Evolutionary conservation across 164 flowering plant species (phyloP), one percentile per base, ranked within the genome.

Genomic region (grape (Vitis vinifera)): DNA sequence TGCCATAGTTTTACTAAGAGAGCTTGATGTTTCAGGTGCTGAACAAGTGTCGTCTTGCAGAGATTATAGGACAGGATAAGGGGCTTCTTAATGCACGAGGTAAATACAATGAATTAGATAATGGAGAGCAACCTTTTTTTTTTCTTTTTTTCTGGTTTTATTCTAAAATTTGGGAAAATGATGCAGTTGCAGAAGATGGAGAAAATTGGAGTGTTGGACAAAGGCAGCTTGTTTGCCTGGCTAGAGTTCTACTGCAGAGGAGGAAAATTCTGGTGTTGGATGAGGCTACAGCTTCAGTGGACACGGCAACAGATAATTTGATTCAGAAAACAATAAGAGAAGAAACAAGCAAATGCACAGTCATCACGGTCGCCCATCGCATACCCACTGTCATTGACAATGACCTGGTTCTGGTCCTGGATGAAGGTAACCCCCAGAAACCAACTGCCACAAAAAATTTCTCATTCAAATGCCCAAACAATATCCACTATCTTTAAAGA

Each of bases 171-270:
- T 44, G 49, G 55, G 44, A 23, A 57, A 16, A 14, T 69, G 62
- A 5, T 66, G 78, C 88, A 88, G 97, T 92, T 65, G 88, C 89
- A 12, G 97, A 91, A 79, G 91, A 88, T 78, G 97, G 98, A 66
- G 86, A 82, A 78, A 93, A 93, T 69, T 93, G 93, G 97, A 93
- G 98, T 68, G 82, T 91, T 23, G 98, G 97, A 59, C 94, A 91
- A 63, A 77, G 97, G 78, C 98, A 91, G 70, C 87, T 93, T 44
- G 89, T 91, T 55, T 93, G 98, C 74, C 76, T 91, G 31, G 97
- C 91, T 14, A 82, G 97, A 61, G 89, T 85, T 59, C 78, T 91
- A 14, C 78, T 93, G 14, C 87, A 91, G 75, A 88, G 76, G 78
- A 81, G 89, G 53, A 83, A 80, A 74, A 83, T 93, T 66, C 76